Conservation (phyloP, 176 grass and related monocot genomes). For the Areca catechu region DNA sequence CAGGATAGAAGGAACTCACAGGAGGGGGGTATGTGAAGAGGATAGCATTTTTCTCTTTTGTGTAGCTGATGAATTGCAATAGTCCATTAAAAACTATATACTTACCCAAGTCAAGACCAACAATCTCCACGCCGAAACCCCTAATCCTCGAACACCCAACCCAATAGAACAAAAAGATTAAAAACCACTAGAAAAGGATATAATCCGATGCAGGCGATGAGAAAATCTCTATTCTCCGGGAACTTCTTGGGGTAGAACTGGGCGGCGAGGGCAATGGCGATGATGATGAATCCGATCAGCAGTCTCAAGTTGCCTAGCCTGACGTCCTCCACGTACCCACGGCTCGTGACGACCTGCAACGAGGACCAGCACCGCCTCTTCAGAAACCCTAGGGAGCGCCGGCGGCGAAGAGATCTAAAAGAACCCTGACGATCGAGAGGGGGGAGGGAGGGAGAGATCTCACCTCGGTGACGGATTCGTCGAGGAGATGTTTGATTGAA, state of each 20-base stretch:
- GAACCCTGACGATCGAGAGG: neutral
- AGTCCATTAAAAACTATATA: conserved; percentile 76
- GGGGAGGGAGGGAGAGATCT: neutral
- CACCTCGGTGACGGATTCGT: conserved; percentile 70
- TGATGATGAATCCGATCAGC: conserved; percentile 58
- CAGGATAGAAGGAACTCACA: conserved; percentile 28
- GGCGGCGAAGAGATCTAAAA: conserved; percentile 1
- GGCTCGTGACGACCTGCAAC: conserved; percentile 57
- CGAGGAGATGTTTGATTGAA: conserved; percentile 75
- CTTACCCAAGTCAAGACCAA: conserved; percentile 27
- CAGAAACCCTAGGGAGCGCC: neutral
- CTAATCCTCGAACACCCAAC: no score
- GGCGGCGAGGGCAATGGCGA: conserved; percentile 68
- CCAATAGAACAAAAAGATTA: neutral
- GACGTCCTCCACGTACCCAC: conserved; percentile 73
- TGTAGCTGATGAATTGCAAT: conserved; percentile 78
- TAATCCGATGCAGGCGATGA: conserved; percentile 79
- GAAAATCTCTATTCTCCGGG: conserved; percentile 77
- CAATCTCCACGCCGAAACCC: neutral
- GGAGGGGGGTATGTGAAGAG: conserved; percentile 79
- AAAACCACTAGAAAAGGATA: conserved; percentile 43
- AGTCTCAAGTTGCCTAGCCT: conserved; percentile 78
- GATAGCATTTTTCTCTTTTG: conserved; percentile 94
- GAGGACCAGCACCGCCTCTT: no score
- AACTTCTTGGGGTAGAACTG: conserved; percentile 99